Evolutionary conservation across 805 yeast species (phyloP).

Genomic region (Naumovozyma dairenensis): DNA sequence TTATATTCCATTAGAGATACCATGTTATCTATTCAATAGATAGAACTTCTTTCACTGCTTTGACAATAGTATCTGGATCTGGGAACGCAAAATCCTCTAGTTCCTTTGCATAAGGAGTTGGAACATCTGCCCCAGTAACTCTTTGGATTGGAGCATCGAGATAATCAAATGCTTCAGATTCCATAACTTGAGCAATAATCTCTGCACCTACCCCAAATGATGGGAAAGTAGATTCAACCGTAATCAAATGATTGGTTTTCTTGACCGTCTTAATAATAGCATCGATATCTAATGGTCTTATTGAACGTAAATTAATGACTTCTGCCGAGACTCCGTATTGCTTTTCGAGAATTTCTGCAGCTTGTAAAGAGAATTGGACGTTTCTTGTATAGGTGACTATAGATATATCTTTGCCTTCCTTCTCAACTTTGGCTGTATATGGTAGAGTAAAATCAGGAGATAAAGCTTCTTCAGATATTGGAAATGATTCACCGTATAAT

Average conservation of each 20-base stretch:
- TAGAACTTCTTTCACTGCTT: conserved; percentile 75
- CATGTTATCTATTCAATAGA: conserved; percentile 43
- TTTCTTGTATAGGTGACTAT: conserved; percentile 88
- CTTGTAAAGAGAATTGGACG: conserved; percentile 74
- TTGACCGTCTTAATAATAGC: conserved; percentile 79
- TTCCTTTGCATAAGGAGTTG: conserved; percentile 95
- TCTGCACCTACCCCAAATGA: conserved; percentile 98
- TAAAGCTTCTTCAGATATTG: conserved; percentile 78
- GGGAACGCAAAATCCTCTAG: conserved; percentile 99
- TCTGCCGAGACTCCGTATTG: conserved; percentile 85
- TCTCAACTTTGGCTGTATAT: conserved; percentile 89
- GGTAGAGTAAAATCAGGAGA: conserved; percentile 87
- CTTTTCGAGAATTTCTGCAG: conserved; percentile 79
- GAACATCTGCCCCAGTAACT: conserved; percentile 98
- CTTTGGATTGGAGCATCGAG: conserved; percentile 97
- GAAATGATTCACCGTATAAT: conserved; percentile 84
- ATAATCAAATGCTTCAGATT: conserved; percentile 95
- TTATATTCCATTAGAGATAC: too few relatives aligned
- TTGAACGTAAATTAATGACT: conserved; percentile 90
- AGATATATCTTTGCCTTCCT: conserved; percentile 83
- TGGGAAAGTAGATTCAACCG: conserved; percentile 97
- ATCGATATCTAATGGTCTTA: conserved; percentile 90
- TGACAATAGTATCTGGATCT: conserved; percentile 78
- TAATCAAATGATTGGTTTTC: conserved; percentile 92
- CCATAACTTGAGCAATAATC: conserved; percentile 96